Evolutionary conservation across 495 filamentous ascomycete species (phyloP), one percentile per base, ranked within the genome.

Genomic region (Neurospora sublineolata): DNA sequence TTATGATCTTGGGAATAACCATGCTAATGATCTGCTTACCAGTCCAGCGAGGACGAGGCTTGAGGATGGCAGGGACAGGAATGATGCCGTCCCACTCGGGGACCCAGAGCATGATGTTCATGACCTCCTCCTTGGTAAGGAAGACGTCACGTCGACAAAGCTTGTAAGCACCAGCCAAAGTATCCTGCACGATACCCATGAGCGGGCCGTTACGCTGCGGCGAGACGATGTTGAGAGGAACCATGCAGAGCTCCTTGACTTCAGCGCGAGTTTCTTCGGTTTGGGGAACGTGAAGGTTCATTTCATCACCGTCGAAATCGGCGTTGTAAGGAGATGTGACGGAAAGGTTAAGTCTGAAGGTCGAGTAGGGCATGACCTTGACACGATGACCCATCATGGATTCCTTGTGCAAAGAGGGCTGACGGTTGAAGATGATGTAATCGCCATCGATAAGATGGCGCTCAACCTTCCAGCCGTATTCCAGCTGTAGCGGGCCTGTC

Each of bases 331-430:
- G 95, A 52, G 94, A 94, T 0, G 95, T 99, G 76, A 99, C 95
- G 1, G 95, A 99, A 72, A 99, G 81, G 76, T 99, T 99, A 30
- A 99, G 86, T 39, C 95, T 88, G 85, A 99, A 99, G 1, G 95
- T 99, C 3, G 95, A 99, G 80, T 94, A 99, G 1, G 95, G 95
- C 95, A 99, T 97, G 52, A 99, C 95, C 39, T 90, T 89, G 44
- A 99, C 94, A 69, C 94, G 89, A 83, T 99, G 95, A 81, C 92
- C 95, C 95, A 99, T 99, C 95, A 99, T 99, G 72, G 95, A 98
- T 78, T 99, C 95, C 80, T 99, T 99, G 85, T 99, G 95, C 73
- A 99, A 86, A 9, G 95, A 99, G 1, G 95, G 95, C 78, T 99
- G 95, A 81, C 95, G 95, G 79, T 99, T 99, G 86, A 99, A 99